Conservation (phyloP, 2,329 filamentous ascomycete genomes). For the Calonectria hongkongensis region DNA sequence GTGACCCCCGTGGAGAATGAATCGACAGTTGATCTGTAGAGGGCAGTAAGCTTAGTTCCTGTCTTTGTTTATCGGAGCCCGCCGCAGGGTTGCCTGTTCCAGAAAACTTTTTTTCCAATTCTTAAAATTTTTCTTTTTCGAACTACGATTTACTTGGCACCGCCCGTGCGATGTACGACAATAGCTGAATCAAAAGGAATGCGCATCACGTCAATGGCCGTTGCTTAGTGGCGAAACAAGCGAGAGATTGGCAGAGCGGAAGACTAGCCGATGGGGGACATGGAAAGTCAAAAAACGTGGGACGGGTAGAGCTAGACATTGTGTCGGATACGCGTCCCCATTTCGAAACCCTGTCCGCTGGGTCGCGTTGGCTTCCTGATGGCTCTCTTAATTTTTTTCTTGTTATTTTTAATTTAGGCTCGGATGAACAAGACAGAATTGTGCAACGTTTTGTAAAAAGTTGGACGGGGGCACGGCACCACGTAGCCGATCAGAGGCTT, state of each 20-base stretch:
- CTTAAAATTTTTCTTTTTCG: background rate
- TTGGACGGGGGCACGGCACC: conserved; percentile 11
- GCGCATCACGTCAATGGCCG: conserved; percentile 10
- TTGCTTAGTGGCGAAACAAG: conserved; percentile 25
- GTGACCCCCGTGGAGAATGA: conserved; percentile 4
- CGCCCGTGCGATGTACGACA: conserved; percentile 19
- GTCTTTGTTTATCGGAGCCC: conserved; percentile 26
- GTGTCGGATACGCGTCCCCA: conserved; percentile 33
- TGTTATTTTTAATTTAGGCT: conserved; percentile 19
- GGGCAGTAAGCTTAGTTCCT: conserved; percentile 26
- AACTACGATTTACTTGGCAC: background rate
- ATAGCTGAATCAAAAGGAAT: conserved; percentile 11
- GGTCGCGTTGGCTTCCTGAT: background rate
- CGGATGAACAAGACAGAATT: conserved; percentile 13
- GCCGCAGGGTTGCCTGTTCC: conserved; percentile 16
- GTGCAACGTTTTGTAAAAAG: conserved; percentile 19
- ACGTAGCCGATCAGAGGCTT: conserved; percentile 19
- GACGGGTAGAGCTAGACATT: conserved; percentile 27
- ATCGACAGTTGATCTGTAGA: conserved; percentile 19
- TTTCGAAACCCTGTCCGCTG: conserved; percentile 26
- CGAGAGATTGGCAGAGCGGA: conserved; percentile 19
- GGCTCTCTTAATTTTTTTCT: background rate
- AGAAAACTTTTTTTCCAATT: background rate
- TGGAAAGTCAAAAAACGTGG: conserved; percentile 33
- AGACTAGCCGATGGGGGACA: conserved; percentile 15